A percentile compares a stretch with the other conserved stretches of the same genome.
These are phyloP conservation scores for Suillus bovinus DNA, from an alignment of 768 basidiomycete species.

Conservation along the genomic window DNA sequence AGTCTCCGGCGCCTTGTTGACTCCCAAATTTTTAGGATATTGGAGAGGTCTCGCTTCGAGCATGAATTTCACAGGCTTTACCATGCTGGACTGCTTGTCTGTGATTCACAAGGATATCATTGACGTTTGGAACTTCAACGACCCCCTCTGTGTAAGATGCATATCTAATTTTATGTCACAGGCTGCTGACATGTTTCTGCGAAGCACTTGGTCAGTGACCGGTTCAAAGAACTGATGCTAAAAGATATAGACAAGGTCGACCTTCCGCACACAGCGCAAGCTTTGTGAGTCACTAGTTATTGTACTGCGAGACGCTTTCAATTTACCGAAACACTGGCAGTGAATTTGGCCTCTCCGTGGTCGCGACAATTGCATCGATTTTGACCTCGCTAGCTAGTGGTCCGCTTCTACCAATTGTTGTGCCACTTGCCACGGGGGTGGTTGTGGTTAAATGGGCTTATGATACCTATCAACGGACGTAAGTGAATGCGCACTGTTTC, in stretches of 20 bases:
- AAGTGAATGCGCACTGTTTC: not conserved
- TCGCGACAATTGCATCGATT: not conserved
- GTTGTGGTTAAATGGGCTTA: slow-evolving; percentile 7
- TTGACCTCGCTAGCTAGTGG: not conserved
- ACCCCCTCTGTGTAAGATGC: slow-evolving; percentile 9
- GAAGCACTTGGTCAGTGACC: slow-evolving; percentile 10
- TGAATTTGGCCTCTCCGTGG: slow-evolving; percentile 7
- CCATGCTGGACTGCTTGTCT: slow-evolving; percentile 14
- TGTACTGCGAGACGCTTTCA: not conserved
- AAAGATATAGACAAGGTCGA: slow-evolving; percentile 8
- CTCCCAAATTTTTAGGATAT: slow-evolving; percentile 14
- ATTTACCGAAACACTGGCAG: not conserved
- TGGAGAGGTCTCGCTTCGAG: slow-evolving; percentile 18
- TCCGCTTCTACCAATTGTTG: not conserved
- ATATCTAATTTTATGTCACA: not conserved
- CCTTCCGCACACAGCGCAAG: not conserved
- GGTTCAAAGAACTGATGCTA: slow-evolving; percentile 9
- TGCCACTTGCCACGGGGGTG: slow-evolving; percentile 1
- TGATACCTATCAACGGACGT: slow-evolving; percentile 10
- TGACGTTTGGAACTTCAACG: slow-evolving; percentile 20
- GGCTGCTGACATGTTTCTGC: not conserved
- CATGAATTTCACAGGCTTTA: slow-evolving; percentile 11
- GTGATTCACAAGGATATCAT: slow-evolving; percentile 22
- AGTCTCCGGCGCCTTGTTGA: not conserved
- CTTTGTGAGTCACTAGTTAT: slow-evolving; percentile 1